Evolutionary conservation across 1,139 yeast genomes (phyloP), one percentile per base, ranked within the genome.

Genomic region (Yamadazyma triangularis): DNA sequence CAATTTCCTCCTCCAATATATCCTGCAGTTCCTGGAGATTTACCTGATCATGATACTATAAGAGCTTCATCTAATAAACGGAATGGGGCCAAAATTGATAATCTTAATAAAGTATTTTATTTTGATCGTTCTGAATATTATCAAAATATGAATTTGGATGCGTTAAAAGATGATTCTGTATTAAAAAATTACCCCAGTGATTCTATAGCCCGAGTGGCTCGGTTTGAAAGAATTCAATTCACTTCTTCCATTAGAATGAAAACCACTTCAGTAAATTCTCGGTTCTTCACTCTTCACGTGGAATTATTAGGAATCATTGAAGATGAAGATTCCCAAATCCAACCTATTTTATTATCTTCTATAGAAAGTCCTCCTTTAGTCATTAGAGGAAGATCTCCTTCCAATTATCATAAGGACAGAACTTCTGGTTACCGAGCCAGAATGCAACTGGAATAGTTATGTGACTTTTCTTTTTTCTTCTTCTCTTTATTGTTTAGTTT

Each of bases 331-430:
- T 43, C 53, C 25, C 61, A 58, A 35, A 60, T 60, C 13, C 68
- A 64, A 39, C 71, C 70, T 2, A 52, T 63, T 18, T 52, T 66
- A 34, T 51, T 66, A 32, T 55, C 66, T 19, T 53, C 62, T 1
- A 51, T 76, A 16, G 76, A 70, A 45, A 77, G 84, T 1, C 84
- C 84, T 1, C 79, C 82, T 1, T 60, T 79, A 41, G 64, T 75
- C n/a, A 72, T 79, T 21, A 61, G 86, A 40, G 87, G 87, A 2
- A 61, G 86, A 45, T 77, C 84, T 6, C 85, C 86, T 4, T 73
- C 84, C 1, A 78, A 74, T 45, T 79, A 79, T 42, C 70, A 63
- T 32, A 60, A 58, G 40, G 68, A 63, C 35, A 51, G 61, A 40
- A 61, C 68, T 11, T 53, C 63, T 14, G 68, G 68, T 11, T 63